Conservation (phyloP, 1,139 yeast species). For the Wickerhamomyces sp. region DNA sequence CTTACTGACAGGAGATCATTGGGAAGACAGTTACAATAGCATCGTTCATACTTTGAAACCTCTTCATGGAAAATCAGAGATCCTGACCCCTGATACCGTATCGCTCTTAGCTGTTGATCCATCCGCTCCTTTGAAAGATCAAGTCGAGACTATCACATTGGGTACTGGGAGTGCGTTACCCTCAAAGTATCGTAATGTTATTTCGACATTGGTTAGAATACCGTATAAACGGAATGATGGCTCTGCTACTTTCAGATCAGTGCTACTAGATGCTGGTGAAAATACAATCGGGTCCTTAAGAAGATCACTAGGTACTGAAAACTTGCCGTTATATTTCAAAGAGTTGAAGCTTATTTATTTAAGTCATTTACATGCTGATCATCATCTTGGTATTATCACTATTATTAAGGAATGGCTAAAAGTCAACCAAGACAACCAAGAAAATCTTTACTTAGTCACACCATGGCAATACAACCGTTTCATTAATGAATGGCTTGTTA, state of each 20-base stretch:
- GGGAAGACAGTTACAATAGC: slow-evolving; percentile 41
- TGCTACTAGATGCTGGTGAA: slow-evolving; percentile 89
- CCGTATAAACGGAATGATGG: slow-evolving; percentile 41
- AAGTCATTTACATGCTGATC: slow-evolving; percentile 96
- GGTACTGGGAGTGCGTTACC: slow-evolving; percentile 98
- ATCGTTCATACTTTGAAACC: slow-evolving; percentile 28
- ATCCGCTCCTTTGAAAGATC: slow-evolving; percentile 28
- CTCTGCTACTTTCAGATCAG: slow-evolving; percentile 34
- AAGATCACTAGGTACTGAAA: slow-evolving; percentile 54
- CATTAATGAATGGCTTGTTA: slow-evolving; percentile 61
- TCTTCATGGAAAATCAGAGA: slow-evolving; percentile 9
- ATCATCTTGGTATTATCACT: slow-evolving; percentile 80
- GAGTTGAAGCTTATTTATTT: slow-evolving; percentile 67
- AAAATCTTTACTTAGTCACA: slow-evolving; percentile 49
- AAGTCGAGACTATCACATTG: slow-evolving; percentile 69
- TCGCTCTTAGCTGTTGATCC: slow-evolving; percentile 5
- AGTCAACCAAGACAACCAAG: slow-evolving; percentile 26
- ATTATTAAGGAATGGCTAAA: slow-evolving; percentile 67
- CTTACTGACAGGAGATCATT: slow-evolving; percentile 18
- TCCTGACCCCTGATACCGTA: slow-evolving; percentile 11
- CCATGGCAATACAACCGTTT: slow-evolving; percentile 78
- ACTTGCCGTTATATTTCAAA: slow-evolving; percentile 32
- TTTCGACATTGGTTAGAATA: slow-evolving; percentile 68
- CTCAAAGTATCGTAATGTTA: slow-evolving; percentile 76
- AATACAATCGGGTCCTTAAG: slow-evolving; percentile 74